phyloP scores from a whole-genome alignment of 1,284 basidiomycete genomes.

The Cystobasidium slooffiae region DNA sequence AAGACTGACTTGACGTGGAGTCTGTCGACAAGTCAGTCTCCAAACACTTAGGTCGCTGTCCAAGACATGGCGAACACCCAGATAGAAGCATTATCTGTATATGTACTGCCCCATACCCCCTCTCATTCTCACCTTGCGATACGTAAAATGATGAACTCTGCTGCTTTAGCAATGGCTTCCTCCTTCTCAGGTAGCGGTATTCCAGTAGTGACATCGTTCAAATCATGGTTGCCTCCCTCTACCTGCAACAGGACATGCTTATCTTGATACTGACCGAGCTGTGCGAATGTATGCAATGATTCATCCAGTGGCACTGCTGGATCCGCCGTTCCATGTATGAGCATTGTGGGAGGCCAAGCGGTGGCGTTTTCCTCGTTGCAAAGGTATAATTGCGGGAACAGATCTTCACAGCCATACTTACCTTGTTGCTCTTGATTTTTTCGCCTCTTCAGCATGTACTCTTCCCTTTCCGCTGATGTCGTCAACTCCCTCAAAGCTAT shows the following conservation, averaged over 20 bases:
- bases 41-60: no score
- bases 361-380: not conserved
- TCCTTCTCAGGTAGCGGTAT: not conserved
- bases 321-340: conserved; percentile 13
- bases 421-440: not conserved
- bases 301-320: not conserved
- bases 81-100: no score
- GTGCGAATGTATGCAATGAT: not conserved
- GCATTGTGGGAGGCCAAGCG: conserved; percentile 2
- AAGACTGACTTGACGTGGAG: no score
- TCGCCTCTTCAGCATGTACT: not conserved
- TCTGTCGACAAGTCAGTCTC: no score
- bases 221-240: not conserved
- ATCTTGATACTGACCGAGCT: not conserved
- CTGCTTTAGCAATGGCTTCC: not conserved
- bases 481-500: not conserved
- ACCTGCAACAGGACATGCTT: not conserved
- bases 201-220: not conserved
- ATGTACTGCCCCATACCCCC: no score
- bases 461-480: not conserved
- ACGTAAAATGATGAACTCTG: not conserved
- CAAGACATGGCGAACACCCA: no score
- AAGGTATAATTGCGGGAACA: conserved; percentile 13
- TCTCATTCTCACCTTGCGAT: no score
- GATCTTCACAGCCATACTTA: not conserved